phyloP scores from a whole-genome alignment of 1,284 basidiomycete genomes.

The Pyrrhoderma lamaoense region DNA sequence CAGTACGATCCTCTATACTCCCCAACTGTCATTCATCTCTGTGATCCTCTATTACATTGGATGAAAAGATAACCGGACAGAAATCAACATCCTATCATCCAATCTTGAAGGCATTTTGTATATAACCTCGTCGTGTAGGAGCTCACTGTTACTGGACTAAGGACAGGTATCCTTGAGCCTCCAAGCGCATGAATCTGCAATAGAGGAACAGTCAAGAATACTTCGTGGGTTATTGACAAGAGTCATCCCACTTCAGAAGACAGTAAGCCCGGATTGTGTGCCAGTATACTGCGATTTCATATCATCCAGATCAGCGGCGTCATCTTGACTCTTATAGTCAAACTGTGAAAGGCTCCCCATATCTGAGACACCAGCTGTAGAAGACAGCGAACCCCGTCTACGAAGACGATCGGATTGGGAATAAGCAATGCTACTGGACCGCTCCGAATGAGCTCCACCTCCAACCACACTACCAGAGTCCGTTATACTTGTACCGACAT shows the following conservation, averaged over 20 bases:
- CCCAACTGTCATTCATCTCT: too few relatives aligned
- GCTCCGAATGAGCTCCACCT: slow-evolving; percentile 37
- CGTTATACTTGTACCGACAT: slow-evolving; percentile 55
- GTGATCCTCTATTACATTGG: too few relatives aligned
- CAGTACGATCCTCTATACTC: too few relatives aligned
- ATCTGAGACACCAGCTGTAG: slow-evolving; percentile 69
- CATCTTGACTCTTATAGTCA: slow-evolving; percentile 84
- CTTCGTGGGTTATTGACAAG: too few relatives aligned
- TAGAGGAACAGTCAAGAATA: too few relatives aligned
- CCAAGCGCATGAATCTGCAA: too few relatives aligned
- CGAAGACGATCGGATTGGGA: slow-evolving; percentile 73
- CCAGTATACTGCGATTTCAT: slow-evolving; percentile 79
- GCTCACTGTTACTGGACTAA: too few relatives aligned
- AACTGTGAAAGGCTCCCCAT: slow-evolving; percentile 69
- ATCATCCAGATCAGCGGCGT: slow-evolving; percentile 67
- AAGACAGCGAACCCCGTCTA: slow-evolving; percentile 65
- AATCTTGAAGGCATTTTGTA: too few relatives aligned
- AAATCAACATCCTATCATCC: too few relatives aligned
- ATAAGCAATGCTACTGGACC: slow-evolving; percentile 61
- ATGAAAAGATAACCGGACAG: too few relatives aligned
- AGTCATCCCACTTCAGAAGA: slow-evolving; percentile 45
- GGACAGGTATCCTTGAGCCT: too few relatives aligned
- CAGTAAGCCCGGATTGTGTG: slow-evolving; percentile 76
- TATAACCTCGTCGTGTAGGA: too few relatives aligned
- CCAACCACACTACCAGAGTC: slow-evolving; percentile 58